Conservation (phyloP, 140 eudicot species). For the Cichorium intybus region DNA sequence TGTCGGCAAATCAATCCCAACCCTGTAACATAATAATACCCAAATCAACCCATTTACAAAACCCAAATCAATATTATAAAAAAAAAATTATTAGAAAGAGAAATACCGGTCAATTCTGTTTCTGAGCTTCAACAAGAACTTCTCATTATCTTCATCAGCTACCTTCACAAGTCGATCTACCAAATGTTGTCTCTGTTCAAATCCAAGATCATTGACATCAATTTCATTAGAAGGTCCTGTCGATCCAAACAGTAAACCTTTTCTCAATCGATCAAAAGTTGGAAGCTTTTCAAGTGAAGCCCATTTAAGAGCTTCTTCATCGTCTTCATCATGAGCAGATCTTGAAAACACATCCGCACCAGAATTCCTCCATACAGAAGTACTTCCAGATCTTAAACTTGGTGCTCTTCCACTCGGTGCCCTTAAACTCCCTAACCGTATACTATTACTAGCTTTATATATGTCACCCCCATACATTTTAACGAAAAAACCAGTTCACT, state of each 20-base stretch:
- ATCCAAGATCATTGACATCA: too few species aligned
- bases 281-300: too few species aligned
- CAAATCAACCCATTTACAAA: background rate
- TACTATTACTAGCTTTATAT: conserved; percentile 32
- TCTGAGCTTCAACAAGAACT: too few species aligned
- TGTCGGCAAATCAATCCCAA: conserved; percentile 58
- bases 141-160: conserved; percentile 54
- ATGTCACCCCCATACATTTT: conserved; percentile 38
- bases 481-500: too few species aligned
- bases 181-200: conserved; percentile 61
- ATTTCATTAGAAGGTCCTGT: too few species aligned
- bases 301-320: conserved; percentile 75
- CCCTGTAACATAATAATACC: conserved; percentile 43
- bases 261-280: too few species aligned
- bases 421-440: conserved; percentile 18
- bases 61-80: background rate
- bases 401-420: too few species aligned
- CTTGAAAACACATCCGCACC: conserved; percentile 41
- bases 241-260: too few species aligned
- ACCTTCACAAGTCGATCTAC: conserved; percentile 39
- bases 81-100: background rate
- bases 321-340: conserved; percentile 48
- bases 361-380: too few species aligned
- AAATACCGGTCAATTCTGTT: conserved; percentile 38
- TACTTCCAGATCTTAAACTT: too few species aligned